These are phyloP conservation scores for Cercospora sp. DNA, from an alignment of 2,329 filamentous ascomycete species.

Conservation along the genomic window DNA sequence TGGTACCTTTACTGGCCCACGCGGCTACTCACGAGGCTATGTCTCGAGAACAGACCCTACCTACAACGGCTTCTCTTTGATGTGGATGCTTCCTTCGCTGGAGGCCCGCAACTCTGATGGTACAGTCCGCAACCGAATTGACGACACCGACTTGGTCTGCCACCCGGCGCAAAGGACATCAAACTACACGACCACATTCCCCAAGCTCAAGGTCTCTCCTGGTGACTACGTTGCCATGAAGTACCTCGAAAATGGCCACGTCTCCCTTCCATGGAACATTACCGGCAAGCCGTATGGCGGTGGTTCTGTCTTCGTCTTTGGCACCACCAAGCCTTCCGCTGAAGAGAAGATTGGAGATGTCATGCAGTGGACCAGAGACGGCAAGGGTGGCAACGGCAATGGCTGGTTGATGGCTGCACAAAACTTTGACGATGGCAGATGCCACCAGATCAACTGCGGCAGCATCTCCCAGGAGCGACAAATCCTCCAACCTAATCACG, in stretches of 20 bases:
- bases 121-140: conserved; percentile 49
- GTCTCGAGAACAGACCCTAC: conserved; percentile 56
- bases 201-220: conserved; percentile 60
- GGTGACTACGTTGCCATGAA: conserved; percentile 51
- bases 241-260: conserved; percentile 55
- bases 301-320: conserved; percentile 52
- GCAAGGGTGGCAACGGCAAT: conserved; percentile 75
- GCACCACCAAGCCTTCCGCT: conserved; percentile 49
- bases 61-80: conserved; percentile 60
- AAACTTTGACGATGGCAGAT: conserved; percentile 87
- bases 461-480: conserved; percentile 62
- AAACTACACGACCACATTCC: conserved; percentile 55
- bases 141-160: conserved; percentile 61
- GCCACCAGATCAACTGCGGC: conserved; percentile 73
- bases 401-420: conserved; percentile 74
- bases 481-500: conserved; percentile 54
- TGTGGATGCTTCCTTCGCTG: conserved; percentile 61
- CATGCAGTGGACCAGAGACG: conserved; percentile 77
- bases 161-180: conserved; percentile 61
- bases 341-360: conserved; percentile 64
- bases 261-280: conserved; percentile 45
- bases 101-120: conserved; percentile 34
- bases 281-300: conserved; percentile 46
- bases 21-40: conserved; percentile 75
- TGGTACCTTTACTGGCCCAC: conserved; percentile 68